A percentile compares a stretch with the other conserved stretches of the same genome.
Evolutionary conservation across 106 monocot species (phyloP).

Genomic region (Phalaenopsis equestris): DNA sequence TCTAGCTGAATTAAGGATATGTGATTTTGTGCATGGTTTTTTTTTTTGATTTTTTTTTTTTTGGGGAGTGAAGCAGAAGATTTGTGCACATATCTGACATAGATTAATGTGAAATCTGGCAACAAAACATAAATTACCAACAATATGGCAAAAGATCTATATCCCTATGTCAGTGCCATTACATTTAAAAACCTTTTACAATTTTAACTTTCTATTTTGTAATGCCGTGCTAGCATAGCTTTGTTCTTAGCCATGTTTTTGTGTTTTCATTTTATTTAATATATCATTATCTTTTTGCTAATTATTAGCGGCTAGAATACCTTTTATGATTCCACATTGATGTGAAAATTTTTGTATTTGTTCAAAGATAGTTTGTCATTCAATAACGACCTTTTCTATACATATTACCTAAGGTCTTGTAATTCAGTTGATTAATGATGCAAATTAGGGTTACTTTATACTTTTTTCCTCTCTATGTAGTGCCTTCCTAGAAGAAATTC

Average conservation of each 20-base stretch:
- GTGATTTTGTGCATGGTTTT: neutral
- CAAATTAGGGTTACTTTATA: too few relatives aligned
- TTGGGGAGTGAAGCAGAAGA: neutral
- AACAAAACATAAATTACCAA: neutral
- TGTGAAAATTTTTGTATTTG: neutral
- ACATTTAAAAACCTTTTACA: neutral
- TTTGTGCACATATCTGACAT: neutral
- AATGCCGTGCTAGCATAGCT: neutral
- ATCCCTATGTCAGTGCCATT: neutral
- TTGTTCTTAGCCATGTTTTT: neutral
- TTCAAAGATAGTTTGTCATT: neutral
- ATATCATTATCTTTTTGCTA: neutral
- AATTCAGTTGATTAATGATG: too few relatives aligned
- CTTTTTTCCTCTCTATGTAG: too few relatives aligned
- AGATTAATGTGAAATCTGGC: neutral
- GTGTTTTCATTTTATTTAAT: neutral
- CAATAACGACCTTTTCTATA: neutral
- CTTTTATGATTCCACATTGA: neutral
- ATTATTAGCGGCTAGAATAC: neutral
- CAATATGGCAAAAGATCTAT: neutral
- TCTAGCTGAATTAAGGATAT: neutral
- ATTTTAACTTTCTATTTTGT: neutral
- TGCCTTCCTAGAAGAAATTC: too few relatives aligned
- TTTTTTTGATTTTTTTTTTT: neutral
- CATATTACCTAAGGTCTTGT: neutral